phyloP scores from a whole-genome alignment of 768 basidiomycete species.

The Leccinellum luteum region DNA sequence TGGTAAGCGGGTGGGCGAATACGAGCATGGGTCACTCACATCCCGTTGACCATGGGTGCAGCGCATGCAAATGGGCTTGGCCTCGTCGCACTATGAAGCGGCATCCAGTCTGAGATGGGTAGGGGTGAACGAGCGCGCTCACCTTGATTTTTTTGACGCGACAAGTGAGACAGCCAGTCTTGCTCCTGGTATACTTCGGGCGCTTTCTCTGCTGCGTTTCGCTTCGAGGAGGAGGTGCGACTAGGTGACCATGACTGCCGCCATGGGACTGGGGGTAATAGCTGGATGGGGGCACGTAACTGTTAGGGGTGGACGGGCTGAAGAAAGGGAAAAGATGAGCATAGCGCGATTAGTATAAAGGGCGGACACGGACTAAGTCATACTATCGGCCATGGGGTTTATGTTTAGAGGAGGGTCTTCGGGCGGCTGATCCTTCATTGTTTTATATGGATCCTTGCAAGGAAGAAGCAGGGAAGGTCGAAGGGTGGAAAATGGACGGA shows the following conservation, averaged over 20 bases:
- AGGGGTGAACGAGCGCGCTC: slow-evolving; percentile 20
- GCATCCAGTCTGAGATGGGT: not conserved
- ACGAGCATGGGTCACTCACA: slow-evolving; percentile 38
- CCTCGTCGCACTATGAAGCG: slow-evolving; percentile 76
- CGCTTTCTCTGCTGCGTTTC: slow-evolving; percentile 68
- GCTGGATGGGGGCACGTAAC: slow-evolving; percentile 41
- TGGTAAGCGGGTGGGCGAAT: slow-evolving; percentile 12
- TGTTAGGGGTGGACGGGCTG: slow-evolving; percentile 37
- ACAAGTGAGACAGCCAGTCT: slow-evolving; percentile 93
- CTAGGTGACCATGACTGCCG: slow-evolving; percentile 43
- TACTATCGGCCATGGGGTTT: slow-evolving; percentile 48
- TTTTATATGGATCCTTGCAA: slow-evolving; percentile 44
- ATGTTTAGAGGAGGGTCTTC: slow-evolving; percentile 38
- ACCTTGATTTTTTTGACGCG: slow-evolving; percentile 95
- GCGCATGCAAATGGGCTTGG: slow-evolving; percentile 82
- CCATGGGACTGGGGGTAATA: slow-evolving; percentile 38
- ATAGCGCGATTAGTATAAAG: slow-evolving; percentile 3
- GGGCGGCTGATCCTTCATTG: slow-evolving; percentile 42
- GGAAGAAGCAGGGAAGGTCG: slow-evolving; percentile 32
- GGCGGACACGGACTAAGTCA: slow-evolving; percentile 49
- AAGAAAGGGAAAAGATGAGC: slow-evolving; percentile 21
- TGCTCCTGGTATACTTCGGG: slow-evolving; percentile 91
- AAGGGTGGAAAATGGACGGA: slow-evolving; percentile 40
- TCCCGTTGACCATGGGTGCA: slow-evolving; percentile 85
- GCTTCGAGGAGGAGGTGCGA: slow-evolving; percentile 45